A percentile compares a stretch with the other conserved stretches of the same genome.
These are phyloP conservation scores for Quercus berberidifolia DNA, from an alignment of 306 rosid species.

Conservation along the genomic window DNA sequence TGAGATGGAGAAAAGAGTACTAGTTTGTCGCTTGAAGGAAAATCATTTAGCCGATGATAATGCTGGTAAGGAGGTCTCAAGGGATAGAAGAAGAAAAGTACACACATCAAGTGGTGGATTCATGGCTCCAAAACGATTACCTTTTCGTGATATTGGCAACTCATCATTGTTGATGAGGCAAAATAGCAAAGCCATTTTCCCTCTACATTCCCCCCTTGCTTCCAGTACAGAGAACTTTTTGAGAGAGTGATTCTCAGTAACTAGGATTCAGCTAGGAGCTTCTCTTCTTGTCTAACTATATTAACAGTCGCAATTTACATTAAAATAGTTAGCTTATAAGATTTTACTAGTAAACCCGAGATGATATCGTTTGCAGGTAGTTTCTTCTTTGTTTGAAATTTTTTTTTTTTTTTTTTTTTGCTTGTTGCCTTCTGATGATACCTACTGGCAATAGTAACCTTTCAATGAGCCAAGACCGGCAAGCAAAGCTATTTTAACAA, in stretches of 20 bases:
- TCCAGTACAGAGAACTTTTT: constrained; percentile 21
- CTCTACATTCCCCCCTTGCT: constrained; percentile 39
- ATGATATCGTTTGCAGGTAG: background rate
- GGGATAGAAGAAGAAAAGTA: constrained; percentile 36
- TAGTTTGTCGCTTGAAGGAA: constrained; percentile 68
- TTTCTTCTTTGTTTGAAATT: background rate
- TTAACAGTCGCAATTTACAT: background rate
- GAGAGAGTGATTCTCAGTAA: background rate
- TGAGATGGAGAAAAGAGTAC: constrained; percentile 73
- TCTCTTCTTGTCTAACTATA: background rate
- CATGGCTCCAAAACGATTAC: constrained; percentile 33
- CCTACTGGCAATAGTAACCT: background rate
- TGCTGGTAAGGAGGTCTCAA: constrained; percentile 30
- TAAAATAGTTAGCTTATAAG: background rate
- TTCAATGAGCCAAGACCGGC: background rate
- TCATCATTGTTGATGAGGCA: constrained; percentile 39
- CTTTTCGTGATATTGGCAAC: constrained; percentile 68
- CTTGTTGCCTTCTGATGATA: background rate
- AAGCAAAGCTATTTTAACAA: background rate
- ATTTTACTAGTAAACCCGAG: background rate
- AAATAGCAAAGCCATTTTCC: constrained; percentile 47
- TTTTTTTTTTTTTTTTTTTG: no score
- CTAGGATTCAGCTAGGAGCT: constrained; percentile 1
- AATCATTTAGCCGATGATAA: constrained; percentile 33
- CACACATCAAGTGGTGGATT: constrained; percentile 16